Percentiles rank a stretch among this genome's conserved stretches.
Evolutionary conservation across 495 filamentous ascomycete species (phyloP).

Genomic region (Xylaria telfairii): DNA sequence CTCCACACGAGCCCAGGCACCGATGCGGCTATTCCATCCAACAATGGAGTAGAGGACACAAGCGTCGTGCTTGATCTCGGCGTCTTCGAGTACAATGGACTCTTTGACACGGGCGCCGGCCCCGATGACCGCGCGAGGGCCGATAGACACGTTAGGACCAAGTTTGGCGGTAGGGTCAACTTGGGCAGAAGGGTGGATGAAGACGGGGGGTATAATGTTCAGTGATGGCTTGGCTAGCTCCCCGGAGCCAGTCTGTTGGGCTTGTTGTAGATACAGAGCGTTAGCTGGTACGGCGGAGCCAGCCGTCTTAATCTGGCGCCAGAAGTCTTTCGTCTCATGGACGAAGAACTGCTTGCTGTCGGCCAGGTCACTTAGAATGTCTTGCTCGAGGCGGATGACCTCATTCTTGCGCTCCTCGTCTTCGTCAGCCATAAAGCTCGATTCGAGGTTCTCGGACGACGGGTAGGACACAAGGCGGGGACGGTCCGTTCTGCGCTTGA

Average conservation of each 20-base stretch:
- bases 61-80: slow-evolving; percentile 96
- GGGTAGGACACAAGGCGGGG: slow-evolving; percentile 92
- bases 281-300: slow-evolving; percentile 97
- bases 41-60: slow-evolving; percentile 97
- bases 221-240: slow-evolving; percentile 86
- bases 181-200: slow-evolving; percentile 91
- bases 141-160: slow-evolving; percentile 95
- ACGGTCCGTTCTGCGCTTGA: slow-evolving; percentile 93
- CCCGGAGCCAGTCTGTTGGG: slow-evolving; percentile 79
- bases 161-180: slow-evolving; percentile 97
- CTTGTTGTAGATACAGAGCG: slow-evolving; percentile 95
- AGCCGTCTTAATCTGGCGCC: slow-evolving; percentile 99
- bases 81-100: slow-evolving; percentile 92
- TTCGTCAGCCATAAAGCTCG: slow-evolving; percentile 76
- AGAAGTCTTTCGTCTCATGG: slow-evolving; percentile 98
- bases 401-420: slow-evolving; percentile 79
- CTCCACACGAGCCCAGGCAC: slow-evolving; percentile 97
- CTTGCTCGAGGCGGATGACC: slow-evolving; percentile 94
- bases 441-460: slow-evolving; percentile 90
- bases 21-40: slow-evolving; percentile 94
- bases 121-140: slow-evolving; percentile 81
- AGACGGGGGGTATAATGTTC: slow-evolving; percentile 92
- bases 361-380: slow-evolving; percentile 94
- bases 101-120: slow-evolving; percentile 94
- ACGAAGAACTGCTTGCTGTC: slow-evolving; percentile 99